Conservation (phyloP, 2,329 filamentous ascomycete genomes). For the Trematosphaeria pertusa region DNA sequence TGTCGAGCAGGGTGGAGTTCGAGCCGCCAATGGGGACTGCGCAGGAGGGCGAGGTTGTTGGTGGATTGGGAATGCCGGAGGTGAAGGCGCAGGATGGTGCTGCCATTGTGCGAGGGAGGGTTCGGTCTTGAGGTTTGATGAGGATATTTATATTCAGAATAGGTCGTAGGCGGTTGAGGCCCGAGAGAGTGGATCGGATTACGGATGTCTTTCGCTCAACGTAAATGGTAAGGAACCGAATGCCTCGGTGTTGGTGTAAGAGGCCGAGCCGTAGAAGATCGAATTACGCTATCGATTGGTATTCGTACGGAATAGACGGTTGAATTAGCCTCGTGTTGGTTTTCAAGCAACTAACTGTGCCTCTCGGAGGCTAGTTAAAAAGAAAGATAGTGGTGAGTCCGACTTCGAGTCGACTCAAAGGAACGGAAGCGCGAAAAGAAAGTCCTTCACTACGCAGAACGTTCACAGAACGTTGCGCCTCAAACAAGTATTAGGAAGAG, state of each 20-base stretch:
- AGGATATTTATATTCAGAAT: constrained; percentile 1
- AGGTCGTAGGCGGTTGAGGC: no score
- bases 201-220: no score
- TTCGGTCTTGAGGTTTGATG: not conserved
- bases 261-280: no score
- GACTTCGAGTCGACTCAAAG: not conserved
- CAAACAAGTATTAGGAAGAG: constrained; percentile 13
- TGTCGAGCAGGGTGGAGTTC: constrained; percentile 37
- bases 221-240: no score
- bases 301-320: no score
- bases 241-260: no score
- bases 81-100: constrained; percentile 18
- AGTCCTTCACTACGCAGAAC: constrained; percentile 3
- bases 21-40: constrained; percentile 34
- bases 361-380: no score
- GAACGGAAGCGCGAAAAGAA: not conserved
- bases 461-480: constrained; percentile 22
- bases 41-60: constrained; percentile 29
- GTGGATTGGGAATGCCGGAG: constrained; percentile 26
- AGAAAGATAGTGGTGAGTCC: no score
- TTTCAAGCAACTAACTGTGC: no score
- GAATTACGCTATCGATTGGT: no score
- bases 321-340: no score
- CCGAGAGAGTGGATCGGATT: no score
- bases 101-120: constrained; percentile 15